A percentile compares a stretch with the other conserved stretches of the same genome.
Evolutionary conservation across 768 basidiomycete genomes (phyloP).

Genomic region (Amanita subjunquillea): DNA sequence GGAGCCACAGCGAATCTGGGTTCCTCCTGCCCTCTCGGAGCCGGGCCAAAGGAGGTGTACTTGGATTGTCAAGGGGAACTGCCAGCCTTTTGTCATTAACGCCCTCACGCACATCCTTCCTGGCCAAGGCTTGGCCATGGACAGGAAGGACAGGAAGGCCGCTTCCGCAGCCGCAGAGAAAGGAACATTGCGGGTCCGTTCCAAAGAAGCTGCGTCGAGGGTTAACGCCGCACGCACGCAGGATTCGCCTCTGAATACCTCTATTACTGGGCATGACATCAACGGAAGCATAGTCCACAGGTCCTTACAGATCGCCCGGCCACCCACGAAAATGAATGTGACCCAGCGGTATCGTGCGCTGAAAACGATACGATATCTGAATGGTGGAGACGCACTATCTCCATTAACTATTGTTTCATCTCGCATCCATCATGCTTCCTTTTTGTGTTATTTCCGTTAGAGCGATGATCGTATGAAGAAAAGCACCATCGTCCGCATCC

Average conservation of each 20-base stretch:
- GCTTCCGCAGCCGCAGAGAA: conserved; percentile 41
- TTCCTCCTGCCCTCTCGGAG: conserved; percentile 75
- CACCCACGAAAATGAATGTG: conserved; percentile 22
- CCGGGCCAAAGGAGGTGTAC: conserved; percentile 71
- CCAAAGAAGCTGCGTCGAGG: conserved; percentile 8
- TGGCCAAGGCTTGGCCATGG: conserved; percentile 91
- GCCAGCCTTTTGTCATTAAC: conserved; percentile 62
- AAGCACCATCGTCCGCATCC: too few species aligned
- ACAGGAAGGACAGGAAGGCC: conserved; percentile 94
- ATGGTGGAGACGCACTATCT: too few species aligned
- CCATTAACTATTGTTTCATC: too few species aligned
- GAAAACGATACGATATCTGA: too few species aligned
- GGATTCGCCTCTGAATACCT: conserved; percentile 19
- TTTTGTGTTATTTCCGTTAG: too few species aligned
- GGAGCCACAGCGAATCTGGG: conserved; percentile 23
- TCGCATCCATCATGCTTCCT: too few species aligned
- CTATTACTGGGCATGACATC: conserved; percentile 20
- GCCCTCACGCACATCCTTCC: conserved; percentile 92
- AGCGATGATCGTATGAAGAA: too few species aligned
- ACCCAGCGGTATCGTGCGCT: too few species aligned
- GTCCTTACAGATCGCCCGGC: conserved; percentile 45
- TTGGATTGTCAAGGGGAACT: conserved; percentile 91
- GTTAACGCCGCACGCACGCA: conserved; percentile 21
- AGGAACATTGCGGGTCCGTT: conserved; percentile 14
- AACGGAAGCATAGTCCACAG: conserved; percentile 12